Base-by-base conservation (phyloP, 164 flowering plant genomes). In the Magnolia kwangsiensis region DNA sequence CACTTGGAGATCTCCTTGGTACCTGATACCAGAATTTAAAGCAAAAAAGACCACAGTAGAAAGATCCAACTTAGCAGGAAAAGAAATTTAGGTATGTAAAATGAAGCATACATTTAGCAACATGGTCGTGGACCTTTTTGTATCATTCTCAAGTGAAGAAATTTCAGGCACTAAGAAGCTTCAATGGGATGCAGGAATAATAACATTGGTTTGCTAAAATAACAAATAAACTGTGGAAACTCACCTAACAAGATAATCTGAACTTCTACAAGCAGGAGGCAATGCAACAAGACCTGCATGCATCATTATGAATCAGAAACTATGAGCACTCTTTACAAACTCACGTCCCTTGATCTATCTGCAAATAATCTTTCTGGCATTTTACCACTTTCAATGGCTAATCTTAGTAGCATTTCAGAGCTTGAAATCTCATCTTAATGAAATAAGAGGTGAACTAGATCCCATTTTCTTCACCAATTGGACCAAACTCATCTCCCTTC, bases 161-260 rank as follows among this genome's bases (percentile, higher is more conserved):
- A 68, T 13, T 49, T 59, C 9, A 63, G 51, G 10, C n/a, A 8
- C n/a, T 29, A 66, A 21, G 63, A 63, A 63, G 10, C 18, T 51
- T 31, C 74, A 7, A 55, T 20, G 50, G 37, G 79, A 31, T n/a
- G 27, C 31, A 16, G 0, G 13, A 73, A 59, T 45, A 67, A 72
- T 16, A 55, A 55, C 18, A 55, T 55, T 55, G 23, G 31, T 50
- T 11, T 29, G 72, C 14, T n/a, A 65, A 65, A 65, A 67, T 4
- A 31, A 27, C 49, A 50, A 69, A 50, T 11, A 7, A 16, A 23
- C 29, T 66, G 24, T 21, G 49, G 51, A 50, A 78, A 81, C 89
- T 85, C 80, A 94, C 98, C 99, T 87, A 58, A 82, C 72, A 69
- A 94, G 86, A 82, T 98, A 96, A 45, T 87, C 82, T 45, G 86